These are phyloP conservation scores for Leptographium wingfieldii DNA, from an alignment of 2,329 filamentous ascomycete species.

Conservation along the genomic window DNA sequence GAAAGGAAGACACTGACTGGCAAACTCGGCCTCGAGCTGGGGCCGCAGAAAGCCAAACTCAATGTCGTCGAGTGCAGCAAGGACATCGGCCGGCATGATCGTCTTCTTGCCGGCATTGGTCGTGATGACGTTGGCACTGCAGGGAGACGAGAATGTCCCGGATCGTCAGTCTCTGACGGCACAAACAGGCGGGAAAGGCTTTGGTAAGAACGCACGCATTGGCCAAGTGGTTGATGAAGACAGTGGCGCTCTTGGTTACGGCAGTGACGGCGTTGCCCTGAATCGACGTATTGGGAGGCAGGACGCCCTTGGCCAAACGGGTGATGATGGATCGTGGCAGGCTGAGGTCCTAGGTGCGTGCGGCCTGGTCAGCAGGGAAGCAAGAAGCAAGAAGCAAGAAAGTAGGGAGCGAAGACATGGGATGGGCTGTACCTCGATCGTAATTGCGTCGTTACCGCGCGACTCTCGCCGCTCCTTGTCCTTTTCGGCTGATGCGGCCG, in stretches of 20 bases:
- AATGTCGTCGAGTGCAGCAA: conserved; percentile 62
- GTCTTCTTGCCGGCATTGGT: conserved; percentile 60
- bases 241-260: conserved; percentile 68
- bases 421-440: conserved; percentile 37
- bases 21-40: conserved; percentile 61
- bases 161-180: neutral
- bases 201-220: conserved; percentile 41
- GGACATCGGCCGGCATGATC: conserved; percentile 62
- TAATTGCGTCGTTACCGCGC: conserved; percentile 24
- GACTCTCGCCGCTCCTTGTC: conserved; percentile 14
- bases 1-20: conserved; percentile 38
- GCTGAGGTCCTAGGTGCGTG: conserved; percentile 47
- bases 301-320: conserved; percentile 64
- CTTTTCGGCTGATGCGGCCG: neutral
- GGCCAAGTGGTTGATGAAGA: conserved; percentile 72
- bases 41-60: conserved; percentile 62
- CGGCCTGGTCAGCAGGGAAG: neutral
- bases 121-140: conserved; percentile 62
- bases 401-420: neutral
- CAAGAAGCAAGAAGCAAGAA: too few species aligned
- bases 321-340: conserved; percentile 74
- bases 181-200: neutral
- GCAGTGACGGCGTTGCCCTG: conserved; percentile 71
- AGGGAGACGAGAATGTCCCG: too few species aligned
- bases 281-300: conserved; percentile 71